Evolutionary conservation across 176 grass and related monocot genomes (phyloP).

Genomic region (Hyparrhenia diplandra): DNA sequence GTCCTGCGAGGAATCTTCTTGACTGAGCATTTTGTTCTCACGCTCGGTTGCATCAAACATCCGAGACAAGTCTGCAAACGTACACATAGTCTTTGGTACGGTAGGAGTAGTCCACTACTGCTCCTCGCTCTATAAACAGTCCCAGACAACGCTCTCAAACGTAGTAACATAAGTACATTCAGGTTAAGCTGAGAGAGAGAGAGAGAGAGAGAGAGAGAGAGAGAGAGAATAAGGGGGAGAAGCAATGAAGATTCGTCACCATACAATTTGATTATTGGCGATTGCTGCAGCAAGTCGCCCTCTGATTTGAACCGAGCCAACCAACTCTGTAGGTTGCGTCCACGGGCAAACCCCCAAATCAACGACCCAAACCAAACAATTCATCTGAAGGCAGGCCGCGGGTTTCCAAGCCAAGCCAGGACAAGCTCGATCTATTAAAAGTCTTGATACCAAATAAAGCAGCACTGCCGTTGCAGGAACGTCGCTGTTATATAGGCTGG

Average conservation of each 20-base stretch:
- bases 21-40: background rate
- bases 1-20: background rate
- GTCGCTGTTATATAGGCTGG: slow-evolving; percentile 3
- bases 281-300: slow-evolving; percentile 13
- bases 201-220: too few relatives aligned
- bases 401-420: background rate
- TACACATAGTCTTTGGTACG: too few relatives aligned
- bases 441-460: background rate
- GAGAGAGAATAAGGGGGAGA: too few relatives aligned
- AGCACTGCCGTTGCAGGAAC: background rate
- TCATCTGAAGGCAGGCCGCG: background rate
- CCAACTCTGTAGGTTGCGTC: background rate
- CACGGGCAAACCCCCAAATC: background rate
- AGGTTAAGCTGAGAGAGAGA: background rate
- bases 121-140: background rate
- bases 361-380: slow-evolving; percentile 7
- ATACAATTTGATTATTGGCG: slow-evolving; percentile 4
- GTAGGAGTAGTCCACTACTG: background rate
- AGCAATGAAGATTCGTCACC: too few relatives aligned
- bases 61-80: background rate
- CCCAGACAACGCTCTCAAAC: background rate
- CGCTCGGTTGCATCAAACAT: background rate
- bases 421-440: background rate
- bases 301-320: slow-evolving; percentile 13
- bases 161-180: background rate